Evolutionary conservation across 768 basidiomycete species (phyloP), one percentile per base, ranked within the genome.

Genomic region (Lactarius sp.): DNA sequence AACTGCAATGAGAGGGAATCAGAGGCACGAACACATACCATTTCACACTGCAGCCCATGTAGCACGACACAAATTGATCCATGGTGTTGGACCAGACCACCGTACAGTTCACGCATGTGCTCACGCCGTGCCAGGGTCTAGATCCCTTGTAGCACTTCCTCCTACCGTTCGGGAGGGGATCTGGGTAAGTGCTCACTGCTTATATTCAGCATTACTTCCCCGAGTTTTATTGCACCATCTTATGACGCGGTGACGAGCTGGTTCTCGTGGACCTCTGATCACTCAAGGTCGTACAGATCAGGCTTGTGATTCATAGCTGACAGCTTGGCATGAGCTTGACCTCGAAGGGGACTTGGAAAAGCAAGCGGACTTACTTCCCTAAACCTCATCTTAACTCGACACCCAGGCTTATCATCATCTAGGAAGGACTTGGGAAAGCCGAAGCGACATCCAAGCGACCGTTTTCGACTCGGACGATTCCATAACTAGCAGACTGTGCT

Each of bases 31-130:
- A 1, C 10, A 79, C 90, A 53, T 66, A 94, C 95, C 52, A 97
- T 76, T 97, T 98, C 47, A 95, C 82, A 14, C 80, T 82, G 33
- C 92, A 92, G 71, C 98, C 96, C 95, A 95, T 98, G 12, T 88
- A 92, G 27, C 91, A 83, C 13, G 94, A 94, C 7, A 82, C 83
- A 73, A 96, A 95, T 0, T 83, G 83, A 66, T 93, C 89, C 69
- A 87, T 85, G 65, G 95, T 74, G 75, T 97, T 98, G 66, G 89
- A 94, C 95, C 96, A 98, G 74, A 98, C 92, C 5, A 98, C 85
- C 89, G 77, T 92, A 94, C 7, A 94, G 92, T 73, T 98, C 96
- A 54, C 87, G 84, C 13, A 87, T 85, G 74, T 98, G 96, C 74
- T 98, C 96, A 69, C 92, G 89, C 95, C 96, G 98, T 53, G 84